Base-by-base conservation (phyloP, 352 stramenopile species). In the Phytophthora sp. region DNA sequence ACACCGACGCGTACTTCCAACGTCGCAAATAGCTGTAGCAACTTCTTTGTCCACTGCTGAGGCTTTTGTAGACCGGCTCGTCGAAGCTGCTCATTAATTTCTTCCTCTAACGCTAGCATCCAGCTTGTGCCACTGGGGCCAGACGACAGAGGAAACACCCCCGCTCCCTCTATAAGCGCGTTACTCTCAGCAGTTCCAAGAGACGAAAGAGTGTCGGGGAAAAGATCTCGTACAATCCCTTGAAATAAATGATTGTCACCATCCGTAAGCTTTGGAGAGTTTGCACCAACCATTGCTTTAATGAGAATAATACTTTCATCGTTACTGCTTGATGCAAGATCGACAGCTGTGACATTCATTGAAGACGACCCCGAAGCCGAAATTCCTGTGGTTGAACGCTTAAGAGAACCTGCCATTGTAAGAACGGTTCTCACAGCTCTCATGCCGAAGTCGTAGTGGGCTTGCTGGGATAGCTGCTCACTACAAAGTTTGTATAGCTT, bases 241-340 rank as follows among this genome's bases (percentile, higher is more conserved):
- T 82, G 76, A 65, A 98, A 98, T 5, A 98, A 63, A 8, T 70
- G 69, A 7, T 91, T 77, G 65, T 98, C 95, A 16, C 97, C 81
- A 30, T 93, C 86, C 3, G 97, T 63, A 30, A 98, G 89, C 61
- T 98, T 98, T 15, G 91, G 88, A 11, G 95, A 76, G 59, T 98
- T 98, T 3, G 85, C 90, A 31, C 97, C 90, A 21, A 94, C 80
- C 69, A 99, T 92, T 13, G 97, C 98, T 49, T 94, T 87, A 57
- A 99, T 98, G 4, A 99, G 75, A 20, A 99, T 77, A 15, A 82
- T 41, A 49, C 84, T 86, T 29, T 91, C 84, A 16, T 90, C 79
- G 0, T 59, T 65, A 12, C 6, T 24, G 9, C 21, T 62, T 27
- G 42, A 35, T 1, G 38, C 29, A 18, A 62, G 15, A 5, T 77